Percentiles rank a stretch among this genome's conserved stretches.
These are phyloP conservation scores for Mortierella sp. DNA, from an alignment of 371 early-diverging fungal species.

Conservation along the genomic window DNA sequence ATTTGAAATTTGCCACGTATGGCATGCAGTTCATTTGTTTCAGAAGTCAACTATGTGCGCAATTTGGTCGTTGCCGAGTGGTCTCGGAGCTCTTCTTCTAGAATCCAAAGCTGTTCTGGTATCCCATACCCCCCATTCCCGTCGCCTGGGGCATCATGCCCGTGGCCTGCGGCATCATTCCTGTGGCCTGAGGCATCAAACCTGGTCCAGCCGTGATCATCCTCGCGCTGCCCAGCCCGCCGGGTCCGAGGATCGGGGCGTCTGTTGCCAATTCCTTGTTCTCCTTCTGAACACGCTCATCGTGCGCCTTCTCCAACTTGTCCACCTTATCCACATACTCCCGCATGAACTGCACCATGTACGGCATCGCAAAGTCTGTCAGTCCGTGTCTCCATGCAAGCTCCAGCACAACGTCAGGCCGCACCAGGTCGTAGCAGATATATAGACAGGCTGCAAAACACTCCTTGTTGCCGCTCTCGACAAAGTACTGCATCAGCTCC, in stretches of 20 bases:
- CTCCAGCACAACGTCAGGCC: constrained; percentile 95
- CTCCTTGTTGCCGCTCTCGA: constrained; percentile 87
- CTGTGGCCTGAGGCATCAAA: constrained; percentile 43
- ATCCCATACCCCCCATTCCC: constrained; percentile 24
- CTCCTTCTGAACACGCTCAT: constrained; percentile 42
- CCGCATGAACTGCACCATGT: constrained; percentile 88
- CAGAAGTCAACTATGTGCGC: too few relatives aligned
- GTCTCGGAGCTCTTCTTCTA: not conserved
- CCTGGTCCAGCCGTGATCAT: constrained; percentile 56
- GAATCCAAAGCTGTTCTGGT: constrained; percentile 19
- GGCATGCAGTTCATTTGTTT: too few relatives aligned
- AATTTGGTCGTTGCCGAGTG: not conserved
- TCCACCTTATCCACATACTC: constrained; percentile 81
- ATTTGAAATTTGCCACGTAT: too few relatives aligned
- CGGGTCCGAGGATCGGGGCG: constrained; percentile 48
- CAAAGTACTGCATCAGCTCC: constrained; percentile 93
- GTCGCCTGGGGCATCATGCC: too few relatives aligned
- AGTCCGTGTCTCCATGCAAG: constrained; percentile 90
- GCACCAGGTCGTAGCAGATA: constrained; percentile 92
- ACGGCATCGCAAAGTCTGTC: constrained; percentile 96
- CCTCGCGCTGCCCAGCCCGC: constrained; percentile 47
- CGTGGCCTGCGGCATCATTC: constrained; percentile 6
- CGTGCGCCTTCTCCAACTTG: constrained; percentile 51
- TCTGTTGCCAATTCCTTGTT: constrained; percentile 30
- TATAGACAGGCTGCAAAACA: constrained; percentile 93